Conservation (phyloP, 2,329 filamentous ascomycete species). For the Nothophaeocryptopus gaeumannii region DNA sequence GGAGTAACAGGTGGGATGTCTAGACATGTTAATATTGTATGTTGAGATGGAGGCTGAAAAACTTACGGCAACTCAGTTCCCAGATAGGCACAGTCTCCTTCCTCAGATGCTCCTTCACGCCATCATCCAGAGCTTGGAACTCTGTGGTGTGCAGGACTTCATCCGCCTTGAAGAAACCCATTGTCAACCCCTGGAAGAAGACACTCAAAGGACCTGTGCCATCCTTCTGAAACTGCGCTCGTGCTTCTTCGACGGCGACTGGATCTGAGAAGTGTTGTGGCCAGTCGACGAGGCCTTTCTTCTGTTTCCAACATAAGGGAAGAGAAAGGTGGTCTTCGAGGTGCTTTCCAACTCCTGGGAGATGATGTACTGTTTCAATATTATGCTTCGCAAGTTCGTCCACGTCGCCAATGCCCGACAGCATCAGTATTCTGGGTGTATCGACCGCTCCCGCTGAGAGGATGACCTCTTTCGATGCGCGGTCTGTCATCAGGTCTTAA, state of each 20-base stretch:
- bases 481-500: conserved; percentile 60
- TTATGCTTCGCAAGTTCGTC: not conserved
- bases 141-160: not conserved
- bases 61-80: no score
- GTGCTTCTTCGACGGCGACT: not conserved
- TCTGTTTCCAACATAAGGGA: not conserved
- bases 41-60: no score
- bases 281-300: not conserved
- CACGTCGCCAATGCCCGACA: not conserved
- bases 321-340: not conserved
- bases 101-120: not conserved
- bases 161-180: not conserved
- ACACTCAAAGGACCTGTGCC: not conserved
- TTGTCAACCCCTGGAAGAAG: not conserved
- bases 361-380: not conserved
- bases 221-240: conserved; percentile 1
- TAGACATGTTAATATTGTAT: no score
- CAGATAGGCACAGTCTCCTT: not conserved
- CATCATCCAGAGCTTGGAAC: not conserved
- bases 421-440: not conserved
- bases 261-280: no score
- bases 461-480: conserved; percentile 26
- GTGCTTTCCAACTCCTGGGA: not conserved
- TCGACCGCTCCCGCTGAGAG: not conserved
- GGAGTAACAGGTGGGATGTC: no score